Conservation (phyloP, 306 rosid species). For the Acacia crassicarpa region DNA sequence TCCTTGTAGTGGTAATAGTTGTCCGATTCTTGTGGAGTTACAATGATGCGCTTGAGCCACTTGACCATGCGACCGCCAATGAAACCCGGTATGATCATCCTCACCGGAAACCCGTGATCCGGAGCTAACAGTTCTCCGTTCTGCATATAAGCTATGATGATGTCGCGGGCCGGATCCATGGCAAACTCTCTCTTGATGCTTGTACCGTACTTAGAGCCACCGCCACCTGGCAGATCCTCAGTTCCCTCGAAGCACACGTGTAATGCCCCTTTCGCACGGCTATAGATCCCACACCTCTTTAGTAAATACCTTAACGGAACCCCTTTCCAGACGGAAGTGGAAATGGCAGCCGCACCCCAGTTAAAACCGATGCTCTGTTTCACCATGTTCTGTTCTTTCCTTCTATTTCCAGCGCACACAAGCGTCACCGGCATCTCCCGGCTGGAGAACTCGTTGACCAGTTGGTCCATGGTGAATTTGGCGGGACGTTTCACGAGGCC, state of each 20-base stretch:
- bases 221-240: slow-evolving; percentile 85
- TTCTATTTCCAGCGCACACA: slow-evolving; percentile 73
- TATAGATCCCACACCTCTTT: slow-evolving; percentile 55
- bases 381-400: slow-evolving; percentile 86
- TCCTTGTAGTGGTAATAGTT: slow-evolving; percentile 65
- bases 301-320: slow-evolving; percentile 51
- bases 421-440: slow-evolving; percentile 64
- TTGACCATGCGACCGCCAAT: slow-evolving; percentile 88
- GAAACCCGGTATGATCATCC: slow-evolving; percentile 73
- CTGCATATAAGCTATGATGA: slow-evolving; percentile 81
- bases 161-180: slow-evolving; percentile 75
- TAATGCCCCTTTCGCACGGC: slow-evolving; percentile 49
- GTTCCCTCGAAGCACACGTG: slow-evolving; percentile 86
- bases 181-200: slow-evolving; percentile 65
- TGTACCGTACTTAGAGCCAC: slow-evolving; percentile 77
- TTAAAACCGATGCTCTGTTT: slow-evolving; percentile 74
- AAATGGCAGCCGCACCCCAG: slow-evolving; percentile 74
- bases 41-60: slow-evolving; percentile 79
- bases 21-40: slow-evolving; percentile 58
- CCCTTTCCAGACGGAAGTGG: slow-evolving; percentile 83
- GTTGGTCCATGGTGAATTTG: slow-evolving; percentile 64
- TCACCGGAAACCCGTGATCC: slow-evolving; percentile 82
- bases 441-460: slow-evolving; percentile 45
- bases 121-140: slow-evolving; percentile 64
- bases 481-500: slow-evolving; percentile 64